phyloP scores from a whole-genome alignment of 2,329 filamentous ascomycete genomes.

The Fusarium drepaniforme region DNA sequence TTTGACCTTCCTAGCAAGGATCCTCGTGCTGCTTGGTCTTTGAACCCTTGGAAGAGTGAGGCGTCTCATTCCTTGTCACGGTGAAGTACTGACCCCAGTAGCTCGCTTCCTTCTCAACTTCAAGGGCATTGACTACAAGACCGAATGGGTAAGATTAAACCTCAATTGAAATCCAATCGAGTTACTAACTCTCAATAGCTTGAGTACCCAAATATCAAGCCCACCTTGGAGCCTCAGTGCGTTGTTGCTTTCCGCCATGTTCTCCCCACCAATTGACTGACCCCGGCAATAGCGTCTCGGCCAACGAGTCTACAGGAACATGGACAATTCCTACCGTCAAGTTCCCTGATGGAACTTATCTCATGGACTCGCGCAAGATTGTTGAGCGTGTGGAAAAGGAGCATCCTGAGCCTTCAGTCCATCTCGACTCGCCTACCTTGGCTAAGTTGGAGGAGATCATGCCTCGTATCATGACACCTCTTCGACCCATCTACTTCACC shows the following conservation, averaged over 20 bases:
- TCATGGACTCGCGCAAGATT: slow-evolving; percentile 75
- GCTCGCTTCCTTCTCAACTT: slow-evolving; percentile 76
- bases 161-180: neutral
- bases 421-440: slow-evolving; percentile 66
- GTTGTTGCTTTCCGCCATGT: slow-evolving; percentile 18
- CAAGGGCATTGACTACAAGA: slow-evolving; percentile 76
- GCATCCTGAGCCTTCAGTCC: slow-evolving; percentile 69
- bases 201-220: slow-evolving; percentile 75
- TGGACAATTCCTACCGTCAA: slow-evolving; percentile 63
- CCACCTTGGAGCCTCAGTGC: slow-evolving; percentile 67
- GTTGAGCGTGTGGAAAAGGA: slow-evolving; percentile 68
- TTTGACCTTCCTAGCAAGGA: slow-evolving; percentile 72
- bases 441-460: slow-evolving; percentile 58
- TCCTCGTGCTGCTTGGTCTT: slow-evolving; percentile 67
- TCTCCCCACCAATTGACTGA: neutral
- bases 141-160: slow-evolving; percentile 65
- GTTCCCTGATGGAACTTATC: slow-evolving; percentile 66
- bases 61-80: neutral
- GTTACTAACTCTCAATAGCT: slow-evolving; percentile 48
- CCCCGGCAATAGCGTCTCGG: slow-evolving; percentile 21
- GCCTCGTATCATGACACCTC: slow-evolving; percentile 40
- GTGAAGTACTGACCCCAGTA: slow-evolving; percentile 45
- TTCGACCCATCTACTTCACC: slow-evolving; percentile 60
- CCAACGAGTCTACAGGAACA: slow-evolving; percentile 37
- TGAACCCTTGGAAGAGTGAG: slow-evolving; percentile 79